A percentile compares a stretch with the other conserved stretches of the same genome.
Conservation (phyloP, 2,329 filamentous ascomycete species). For the Xylaria sp. region DNA sequence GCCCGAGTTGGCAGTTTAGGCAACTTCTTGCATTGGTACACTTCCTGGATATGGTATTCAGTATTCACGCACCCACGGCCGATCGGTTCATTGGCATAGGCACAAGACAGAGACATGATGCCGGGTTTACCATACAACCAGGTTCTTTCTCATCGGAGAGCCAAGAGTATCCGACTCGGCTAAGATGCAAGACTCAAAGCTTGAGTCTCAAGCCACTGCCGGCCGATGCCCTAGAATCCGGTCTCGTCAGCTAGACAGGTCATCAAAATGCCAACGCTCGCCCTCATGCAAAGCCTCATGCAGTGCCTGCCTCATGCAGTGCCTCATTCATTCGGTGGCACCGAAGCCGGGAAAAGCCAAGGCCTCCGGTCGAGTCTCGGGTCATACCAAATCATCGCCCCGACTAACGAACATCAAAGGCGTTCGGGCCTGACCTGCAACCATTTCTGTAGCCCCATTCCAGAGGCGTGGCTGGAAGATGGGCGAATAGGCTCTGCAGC, state of each 20-base stretch:
- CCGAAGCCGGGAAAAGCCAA: slow-evolving; percentile 1
- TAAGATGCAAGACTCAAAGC: slow-evolving; percentile 3
- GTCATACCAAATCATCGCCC: slow-evolving; percentile 3
- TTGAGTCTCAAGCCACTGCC: slow-evolving; percentile 3
- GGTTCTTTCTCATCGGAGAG: neutral
- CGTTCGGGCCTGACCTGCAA: neutral
- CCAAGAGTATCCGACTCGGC: slow-evolving; percentile 3
- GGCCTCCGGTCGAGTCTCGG: neutral
- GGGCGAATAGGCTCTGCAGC: slow-evolving; percentile 2
- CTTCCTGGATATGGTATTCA: slow-evolving; percentile 2
- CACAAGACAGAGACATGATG: slow-evolving; percentile 3
- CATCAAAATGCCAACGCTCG: slow-evolving; percentile 2
- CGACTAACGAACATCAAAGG: slow-evolving; percentile 1
- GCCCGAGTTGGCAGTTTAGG: slow-evolving; percentile 2
- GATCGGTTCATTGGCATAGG: slow-evolving; percentile 1
- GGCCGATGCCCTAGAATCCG: neutral
- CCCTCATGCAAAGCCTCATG: slow-evolving; percentile 4
- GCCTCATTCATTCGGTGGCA: slow-evolving; percentile 1
- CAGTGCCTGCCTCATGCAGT: neutral
- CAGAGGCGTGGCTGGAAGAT: slow-evolving; percentile 3
- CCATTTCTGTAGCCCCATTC: neutral
- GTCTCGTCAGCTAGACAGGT: neutral
- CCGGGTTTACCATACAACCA: slow-evolving; percentile 1
- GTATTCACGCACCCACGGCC: slow-evolving; percentile 1
- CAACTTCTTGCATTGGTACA: slow-evolving; percentile 1